Evolutionary conservation across 345 rosid species (phyloP).

Genomic region (Boechera retrofracta): DNA sequence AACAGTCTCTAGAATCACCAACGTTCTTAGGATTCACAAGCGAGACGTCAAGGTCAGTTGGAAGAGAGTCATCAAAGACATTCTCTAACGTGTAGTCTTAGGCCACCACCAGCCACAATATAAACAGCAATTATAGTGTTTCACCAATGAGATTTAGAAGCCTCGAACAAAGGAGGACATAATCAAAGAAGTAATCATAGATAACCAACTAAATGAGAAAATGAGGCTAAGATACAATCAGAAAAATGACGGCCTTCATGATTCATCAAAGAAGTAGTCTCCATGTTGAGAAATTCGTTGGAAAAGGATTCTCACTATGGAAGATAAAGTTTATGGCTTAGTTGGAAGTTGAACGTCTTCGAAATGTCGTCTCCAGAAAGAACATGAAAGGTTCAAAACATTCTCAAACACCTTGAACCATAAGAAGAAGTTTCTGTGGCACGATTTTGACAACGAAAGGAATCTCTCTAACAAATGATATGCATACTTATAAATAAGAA

Average conservation of each 20-base stretch:
- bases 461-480: background rate
- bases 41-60: too few relatives aligned
- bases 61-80: too few relatives aligned
- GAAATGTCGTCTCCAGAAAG: background rate
- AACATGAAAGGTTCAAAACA: background rate
- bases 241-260: background rate
- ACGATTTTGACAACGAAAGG: background rate
- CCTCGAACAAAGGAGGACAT: background rate
- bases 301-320: background rate
- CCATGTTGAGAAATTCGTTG: background rate
- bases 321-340: background rate
- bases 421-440: background rate
- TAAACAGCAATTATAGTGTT: too few relatives aligned
- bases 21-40: too few relatives aligned
- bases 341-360: background rate
- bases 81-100: too few relatives aligned
- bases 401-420: background rate
- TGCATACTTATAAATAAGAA: background rate
- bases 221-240: background rate
- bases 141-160: too few relatives aligned
- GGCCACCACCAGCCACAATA: too few relatives aligned
- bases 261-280: background rate
- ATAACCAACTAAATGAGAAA: background rate
- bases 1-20: too few relatives aligned
- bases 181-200: background rate